phyloP scores from a whole-genome alignment of 2,329 filamentous ascomycete genomes.

The Pestalotiopsis sp. region DNA sequence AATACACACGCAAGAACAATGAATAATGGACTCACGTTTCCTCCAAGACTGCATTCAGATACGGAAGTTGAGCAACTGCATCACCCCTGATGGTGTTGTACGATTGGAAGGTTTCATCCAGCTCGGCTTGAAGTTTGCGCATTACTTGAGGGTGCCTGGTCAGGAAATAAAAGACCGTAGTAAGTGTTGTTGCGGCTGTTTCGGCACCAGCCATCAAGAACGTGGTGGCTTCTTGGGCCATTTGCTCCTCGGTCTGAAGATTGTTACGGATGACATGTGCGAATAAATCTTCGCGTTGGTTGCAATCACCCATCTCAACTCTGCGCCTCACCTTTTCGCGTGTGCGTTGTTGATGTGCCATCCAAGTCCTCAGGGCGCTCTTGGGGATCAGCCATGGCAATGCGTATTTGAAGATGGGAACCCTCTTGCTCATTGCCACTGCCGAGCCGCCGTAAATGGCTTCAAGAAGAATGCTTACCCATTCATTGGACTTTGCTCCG shows the following conservation, averaged over 20 bases:
- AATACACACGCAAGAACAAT: not conserved
- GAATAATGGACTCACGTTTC: conserved; percentile 22
- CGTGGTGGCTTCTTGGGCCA: conserved; percentile 17
- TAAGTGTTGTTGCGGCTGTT: conserved; percentile 22
- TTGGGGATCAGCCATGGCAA: not conserved
- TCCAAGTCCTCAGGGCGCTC: conserved; percentile 7
- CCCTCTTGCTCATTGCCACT: conserved; percentile 17
- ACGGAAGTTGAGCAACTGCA: conserved; percentile 23
- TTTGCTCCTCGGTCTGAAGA: conserved; percentile 14
- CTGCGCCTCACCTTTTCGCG: conserved; percentile 19
- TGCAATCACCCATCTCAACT: conserved; percentile 19
- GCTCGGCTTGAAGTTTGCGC: conserved; percentile 17
- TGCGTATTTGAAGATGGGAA: conserved; percentile 17
- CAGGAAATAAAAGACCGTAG: conserved; percentile 18
- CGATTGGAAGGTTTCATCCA: conserved; percentile 14
- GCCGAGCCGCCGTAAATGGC: conserved; percentile 15
- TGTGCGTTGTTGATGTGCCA: conserved; percentile 16
- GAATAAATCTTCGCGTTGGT: conserved; percentile 20
- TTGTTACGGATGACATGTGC: conserved; percentile 16
- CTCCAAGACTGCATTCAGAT: conserved; percentile 32
- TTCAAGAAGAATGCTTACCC: conserved; percentile 21
- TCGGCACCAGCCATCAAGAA: conserved; percentile 23
- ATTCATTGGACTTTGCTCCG: conserved; percentile 16
- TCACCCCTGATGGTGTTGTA: conserved; percentile 20
- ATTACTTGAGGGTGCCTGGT: conserved; percentile 8